phyloP scores from a whole-genome alignment of 2,329 filamentous ascomycete species.

The Aspergillus japonicus region DNA sequence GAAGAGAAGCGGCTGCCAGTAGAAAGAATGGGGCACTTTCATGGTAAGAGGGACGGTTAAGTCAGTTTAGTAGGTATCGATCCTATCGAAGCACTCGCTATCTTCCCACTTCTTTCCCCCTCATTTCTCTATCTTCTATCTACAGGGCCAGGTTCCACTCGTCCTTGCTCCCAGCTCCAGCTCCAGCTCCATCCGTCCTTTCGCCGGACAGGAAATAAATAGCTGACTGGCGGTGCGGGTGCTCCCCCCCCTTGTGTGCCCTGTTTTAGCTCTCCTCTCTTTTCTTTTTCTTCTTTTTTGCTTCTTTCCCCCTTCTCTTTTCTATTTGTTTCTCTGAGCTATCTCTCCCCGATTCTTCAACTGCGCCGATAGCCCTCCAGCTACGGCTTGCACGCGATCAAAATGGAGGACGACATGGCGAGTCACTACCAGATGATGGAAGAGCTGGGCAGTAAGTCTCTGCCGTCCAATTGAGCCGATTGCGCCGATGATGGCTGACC shows the following conservation, averaged over 20 bases:
- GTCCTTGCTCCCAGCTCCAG: conserved; percentile 7
- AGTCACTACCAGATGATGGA: conserved; percentile 91
- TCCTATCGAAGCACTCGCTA: conserved; percentile 6
- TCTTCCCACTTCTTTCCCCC: conserved; percentile 1
- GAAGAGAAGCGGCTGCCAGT: conserved; percentile 14
- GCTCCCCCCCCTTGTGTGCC: conserved; percentile 14
- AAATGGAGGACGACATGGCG: conserved; percentile 60
- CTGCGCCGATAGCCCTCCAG: conserved; percentile 14
- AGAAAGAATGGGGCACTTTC: conserved; percentile 17
- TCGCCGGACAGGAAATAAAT: conserved; percentile 15
- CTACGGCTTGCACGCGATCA: conserved; percentile 6
- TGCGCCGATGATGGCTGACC: neutral
- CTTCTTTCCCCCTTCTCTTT: conserved; percentile 5
- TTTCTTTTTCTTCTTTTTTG: conserved; percentile 12
- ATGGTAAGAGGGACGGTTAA: neutral
- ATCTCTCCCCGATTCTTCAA: conserved; percentile 9
- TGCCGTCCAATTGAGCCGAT: conserved; percentile 1
- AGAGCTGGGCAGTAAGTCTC: conserved; percentile 82
- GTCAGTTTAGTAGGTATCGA: neutral
- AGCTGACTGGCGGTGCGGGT: conserved; percentile 16
- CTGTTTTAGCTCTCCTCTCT: conserved; percentile 6
- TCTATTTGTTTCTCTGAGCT: neutral
- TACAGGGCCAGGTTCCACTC: neutral
- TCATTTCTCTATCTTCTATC: neutral
- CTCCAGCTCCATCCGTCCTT: conserved; percentile 17